These are phyloP conservation scores for Alternaria incomplexa DNA, from an alignment of 2,329 filamentous ascomycete genomes.

Conservation along the genomic window DNA sequence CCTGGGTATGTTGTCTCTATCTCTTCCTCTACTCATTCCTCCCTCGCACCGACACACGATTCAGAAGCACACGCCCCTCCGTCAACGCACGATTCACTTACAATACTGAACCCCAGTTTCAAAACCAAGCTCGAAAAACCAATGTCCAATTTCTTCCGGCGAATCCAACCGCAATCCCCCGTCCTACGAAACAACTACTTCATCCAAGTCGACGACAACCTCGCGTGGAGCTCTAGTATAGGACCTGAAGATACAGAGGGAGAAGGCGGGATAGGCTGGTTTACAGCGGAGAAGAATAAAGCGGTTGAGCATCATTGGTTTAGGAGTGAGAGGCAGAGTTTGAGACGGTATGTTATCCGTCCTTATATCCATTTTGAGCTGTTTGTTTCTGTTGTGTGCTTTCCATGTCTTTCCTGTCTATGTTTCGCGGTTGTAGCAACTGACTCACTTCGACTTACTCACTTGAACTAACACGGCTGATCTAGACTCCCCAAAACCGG, in stretches of 20 bases:
- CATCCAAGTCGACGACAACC: slow-evolving; percentile 79
- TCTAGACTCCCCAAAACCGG: slow-evolving; percentile 54
- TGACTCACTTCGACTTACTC: too few relatives aligned
- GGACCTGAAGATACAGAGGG: slow-evolving; percentile 69
- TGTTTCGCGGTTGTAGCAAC: too few relatives aligned
- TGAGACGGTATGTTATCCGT: slow-evolving; percentile 63
- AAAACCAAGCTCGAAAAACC: slow-evolving; percentile 74
- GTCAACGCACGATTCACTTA: too few relatives aligned
- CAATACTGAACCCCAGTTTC: too few relatives aligned
- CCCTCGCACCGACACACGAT: too few relatives aligned
- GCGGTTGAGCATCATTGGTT: slow-evolving; percentile 78
- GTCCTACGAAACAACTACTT: slow-evolving; percentile 83
- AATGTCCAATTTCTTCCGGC: slow-evolving; percentile 81
- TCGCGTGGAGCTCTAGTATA: slow-evolving; percentile 79
- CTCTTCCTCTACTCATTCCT: too few relatives aligned
- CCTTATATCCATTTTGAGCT: too few relatives aligned
- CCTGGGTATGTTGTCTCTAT: slow-evolving; percentile 55
- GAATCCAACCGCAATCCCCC: slow-evolving; percentile 68
- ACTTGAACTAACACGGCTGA: too few relatives aligned
- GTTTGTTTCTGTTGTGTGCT: too few relatives aligned
- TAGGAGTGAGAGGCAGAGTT: slow-evolving; percentile 74
- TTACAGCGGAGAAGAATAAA: slow-evolving; percentile 70
- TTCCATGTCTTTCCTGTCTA: too few relatives aligned
- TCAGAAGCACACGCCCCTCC: too few relatives aligned
- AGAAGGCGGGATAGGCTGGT: slow-evolving; percentile 67